Base-by-base conservation (phyloP, 2,329 filamentous ascomycete genomes). In the Diaporthe amygdali region DNA sequence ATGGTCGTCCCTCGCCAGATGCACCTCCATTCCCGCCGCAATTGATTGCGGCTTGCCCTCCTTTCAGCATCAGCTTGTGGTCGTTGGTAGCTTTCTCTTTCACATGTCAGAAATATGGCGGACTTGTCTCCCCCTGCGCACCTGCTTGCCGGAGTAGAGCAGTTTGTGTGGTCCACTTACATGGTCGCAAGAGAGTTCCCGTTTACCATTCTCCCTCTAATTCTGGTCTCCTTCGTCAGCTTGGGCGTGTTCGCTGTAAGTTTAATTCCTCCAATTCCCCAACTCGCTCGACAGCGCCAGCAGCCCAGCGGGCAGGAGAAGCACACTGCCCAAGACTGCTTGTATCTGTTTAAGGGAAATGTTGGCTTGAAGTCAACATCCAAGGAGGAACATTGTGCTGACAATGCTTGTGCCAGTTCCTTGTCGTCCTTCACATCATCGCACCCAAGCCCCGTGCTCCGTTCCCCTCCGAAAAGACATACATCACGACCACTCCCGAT, bases 371-470 rank as follows among this genome's bases (percentile, higher is more conserved):
- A 27, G 25, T 9, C 8, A 5, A 14, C 27, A 34, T n/a, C 5
- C 20, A 52, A 41, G 47, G 12, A 6, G 2, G 5, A 2, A 25
- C 8, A 12, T 6, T 47, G 30, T 63, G 44, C 44, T 64, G 27
- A 49, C 8, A 20, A 34, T 8, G 27, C 12, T 14, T 37, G 37
- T 37, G n/a, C n/a, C 74, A 93, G 91, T 79, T 91, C 77, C 95
- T 93, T 78, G 78, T 90, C 66, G 82, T 91, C 72, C 88, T 98
- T 61, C 91, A 90, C 79, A 81, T 94, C 71, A 86, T 97, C 79
- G 95, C 95, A 10, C 95, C 95, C 20, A 90, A 91, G 64, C 96
- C 96, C 12, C 93, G 96, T 70, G 84, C 87, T 30, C 89, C 94
- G 2, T 86, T 91, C 41, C 86, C 89, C 5, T 94, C 94, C 39